Evolutionary conservation across 805 yeast species (phyloP), one percentile per base, ranked within the genome.

Genomic region (Cyberlindnera nakhonratchasimensis): DNA sequence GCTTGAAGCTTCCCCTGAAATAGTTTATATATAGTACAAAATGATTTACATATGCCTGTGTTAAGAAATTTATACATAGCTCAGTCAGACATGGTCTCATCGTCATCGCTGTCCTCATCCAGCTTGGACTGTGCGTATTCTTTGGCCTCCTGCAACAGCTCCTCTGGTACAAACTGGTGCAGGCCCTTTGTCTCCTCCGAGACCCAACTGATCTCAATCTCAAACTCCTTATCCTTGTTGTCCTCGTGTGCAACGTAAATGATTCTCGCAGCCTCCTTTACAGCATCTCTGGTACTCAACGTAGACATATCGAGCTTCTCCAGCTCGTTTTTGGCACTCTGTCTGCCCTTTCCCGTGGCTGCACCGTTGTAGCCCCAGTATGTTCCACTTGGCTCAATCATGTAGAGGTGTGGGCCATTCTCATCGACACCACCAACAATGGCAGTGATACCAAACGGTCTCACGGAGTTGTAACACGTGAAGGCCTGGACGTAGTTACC

Each of bases 311-410:
- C 62, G 45, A 93, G 71, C 65, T 93, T 93, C 66, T 93, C 99
- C 54, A 93, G 75, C 67, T 93, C 99, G 22, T 91, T 85, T 67
- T 91, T 91, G 37, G 99, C 99, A n/a, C 87, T 79, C 66, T 93
- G 99, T 65, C 98, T 80, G 36, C 99, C 99, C 64, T 91, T 93
- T 50, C 99, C 99, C 4, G 97, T 80, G 14, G 99, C 99, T 29
- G 96, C 95, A 47, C 96, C 99, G 42, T 77, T 74, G 67, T 93
- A 93, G 39, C 99, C 99, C 98, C 99, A 95, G 60, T 82, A 88
- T 1, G 88, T 72, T 48, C 99, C 99, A 63, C 95, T 86, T 55
- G 99, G 99, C 64, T 93, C 99, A 45, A 93, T 74, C 97, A 91
- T 93, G 68, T 84, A 91, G 55, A 93, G 75, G 63, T 91, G 97